phyloP scores from a whole-genome alignment of 345 rosid species.

The Reutealis trisperma region DNA sequence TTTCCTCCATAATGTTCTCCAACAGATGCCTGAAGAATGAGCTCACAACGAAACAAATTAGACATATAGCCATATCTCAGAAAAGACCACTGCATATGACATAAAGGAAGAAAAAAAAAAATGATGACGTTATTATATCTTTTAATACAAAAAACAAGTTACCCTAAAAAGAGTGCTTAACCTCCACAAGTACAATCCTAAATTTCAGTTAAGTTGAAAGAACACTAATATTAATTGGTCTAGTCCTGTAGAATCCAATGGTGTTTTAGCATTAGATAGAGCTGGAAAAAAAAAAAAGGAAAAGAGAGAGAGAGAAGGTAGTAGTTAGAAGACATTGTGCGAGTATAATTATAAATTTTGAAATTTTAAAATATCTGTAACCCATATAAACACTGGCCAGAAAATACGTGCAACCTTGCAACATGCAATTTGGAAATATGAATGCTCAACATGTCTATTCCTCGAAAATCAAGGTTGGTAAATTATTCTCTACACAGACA shows the following conservation, averaged over 20 bases:
- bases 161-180: background rate
- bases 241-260: background rate
- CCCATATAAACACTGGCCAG: too few relatives aligned
- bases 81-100: background rate
- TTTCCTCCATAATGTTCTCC: conserved; percentile 75
- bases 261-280: background rate
- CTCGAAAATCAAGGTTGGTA: too few relatives aligned
- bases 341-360: too few relatives aligned
- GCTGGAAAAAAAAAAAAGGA: too few relatives aligned
- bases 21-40: conserved; percentile 51
- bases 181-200: background rate
- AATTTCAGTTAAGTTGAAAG: background rate
- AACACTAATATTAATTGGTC: background rate
- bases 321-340: too few relatives aligned
- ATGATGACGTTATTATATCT: too few relatives aligned
- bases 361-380: too few relatives aligned
- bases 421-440: too few relatives aligned
- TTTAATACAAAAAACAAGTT: background rate
- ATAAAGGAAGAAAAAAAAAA: background rate
- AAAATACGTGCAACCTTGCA: too few relatives aligned
- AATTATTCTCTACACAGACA: too few relatives aligned
- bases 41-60: conserved; percentile 15
- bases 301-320: too few relatives aligned
- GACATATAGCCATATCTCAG: background rate
- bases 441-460: too few relatives aligned